Base-by-base conservation (phyloP, 768 basidiomycete genomes). In the Lactarius evosmus region DNA sequence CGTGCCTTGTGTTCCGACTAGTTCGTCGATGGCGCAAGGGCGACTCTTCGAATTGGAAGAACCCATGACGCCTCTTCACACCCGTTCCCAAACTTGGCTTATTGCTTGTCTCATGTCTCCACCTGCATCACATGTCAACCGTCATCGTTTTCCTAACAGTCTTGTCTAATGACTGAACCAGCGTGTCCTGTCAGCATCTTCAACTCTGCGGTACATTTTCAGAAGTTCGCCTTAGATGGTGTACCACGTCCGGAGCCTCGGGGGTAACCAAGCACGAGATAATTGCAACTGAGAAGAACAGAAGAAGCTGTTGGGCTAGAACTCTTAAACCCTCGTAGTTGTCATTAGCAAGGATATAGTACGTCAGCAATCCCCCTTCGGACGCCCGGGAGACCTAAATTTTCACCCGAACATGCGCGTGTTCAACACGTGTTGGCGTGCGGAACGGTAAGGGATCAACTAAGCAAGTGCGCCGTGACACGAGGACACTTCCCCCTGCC, bases 391-490 rank as follows among this genome's bases (percentile, higher is more conserved):
- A n/a, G 12, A 44, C 38, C 27, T 25, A 17, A 14, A 19, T 30
- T 36, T 22, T 59, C 27, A 49, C 29, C 33, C 33, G 52, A 41
- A n/a, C n/a, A 14, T 8, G 9, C 38, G 40, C 17, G 25, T 60
- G 53, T 50, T 60, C 29, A 19, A 64, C 63, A 64, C 63, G 63
- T 64, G 44, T 49, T 25, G 46, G 25, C 25, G 57, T 54, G 32
- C 32, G 8, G n/a, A 22, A 36, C 62, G 49, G 62, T 32, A 32
- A 63, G 19, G 32, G 11, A 32, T 46, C 25, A 17, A n/a, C 14
- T 17, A 19, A 25, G 25, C 29, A 19, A 19, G 6, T 29, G 25
- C 25, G 25, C 27, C n/a, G 32, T 34, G 32, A 19, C 4, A 33
- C 12, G 52, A 22, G 33, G 8, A 3, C 33, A 16, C 41, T 49